A percentile compares a stretch with the other conserved stretches of the same genome.
Conservation (phyloP, 306 rosid species). For the Dicorynia guianensis region DNA sequence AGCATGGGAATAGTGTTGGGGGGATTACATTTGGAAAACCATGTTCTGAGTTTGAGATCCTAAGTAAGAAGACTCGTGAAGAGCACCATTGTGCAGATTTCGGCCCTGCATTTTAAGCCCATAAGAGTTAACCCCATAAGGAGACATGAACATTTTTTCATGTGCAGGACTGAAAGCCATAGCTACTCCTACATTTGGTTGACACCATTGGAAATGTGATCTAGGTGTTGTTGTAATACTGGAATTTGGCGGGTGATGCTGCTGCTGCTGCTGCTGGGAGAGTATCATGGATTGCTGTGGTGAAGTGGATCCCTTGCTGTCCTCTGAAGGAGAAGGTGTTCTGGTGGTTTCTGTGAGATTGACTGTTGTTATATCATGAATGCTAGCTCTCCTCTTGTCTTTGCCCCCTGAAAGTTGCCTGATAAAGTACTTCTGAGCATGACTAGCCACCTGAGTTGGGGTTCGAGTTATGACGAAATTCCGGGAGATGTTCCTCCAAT, state of each 20-base stretch:
- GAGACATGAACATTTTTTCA: conserved; percentile 60
- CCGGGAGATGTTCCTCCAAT: conserved; percentile 94
- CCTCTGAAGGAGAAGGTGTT: conserved; percentile 52
- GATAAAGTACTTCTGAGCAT: conserved; percentile 95
- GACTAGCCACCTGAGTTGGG: conserved; percentile 97
- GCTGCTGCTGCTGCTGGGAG: conserved; percentile 36
- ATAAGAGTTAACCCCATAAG: conserved; percentile 60
- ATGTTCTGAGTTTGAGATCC: conserved; percentile 73
- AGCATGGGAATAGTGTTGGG: conserved; percentile 60
- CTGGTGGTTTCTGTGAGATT: conserved; percentile 62
- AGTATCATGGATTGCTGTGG: too few species aligned
- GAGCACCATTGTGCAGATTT: conserved; percentile 51
- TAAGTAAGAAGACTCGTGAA: conserved; percentile 59
- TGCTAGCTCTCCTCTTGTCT: conserved; percentile 93
- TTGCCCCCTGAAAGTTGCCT: conserved; percentile 86
- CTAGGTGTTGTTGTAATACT: conserved; percentile 4
- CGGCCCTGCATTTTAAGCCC: conserved; percentile 65
- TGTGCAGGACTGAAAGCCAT: conserved; percentile 53
- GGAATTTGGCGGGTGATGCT: conserved; percentile 21
- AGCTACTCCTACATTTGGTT: conserved; percentile 8
- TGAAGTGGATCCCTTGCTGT: conserved; percentile 44
- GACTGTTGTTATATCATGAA: conserved; percentile 95
- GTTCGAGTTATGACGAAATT: conserved; percentile 78
- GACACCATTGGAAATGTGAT: background rate
- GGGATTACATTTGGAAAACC: conserved; percentile 71